Evolutionary conservation across 2,329 filamentous ascomycete genomes (phyloP), one percentile per base, ranked within the genome.

Genomic region (Talaromyces sp.): DNA sequence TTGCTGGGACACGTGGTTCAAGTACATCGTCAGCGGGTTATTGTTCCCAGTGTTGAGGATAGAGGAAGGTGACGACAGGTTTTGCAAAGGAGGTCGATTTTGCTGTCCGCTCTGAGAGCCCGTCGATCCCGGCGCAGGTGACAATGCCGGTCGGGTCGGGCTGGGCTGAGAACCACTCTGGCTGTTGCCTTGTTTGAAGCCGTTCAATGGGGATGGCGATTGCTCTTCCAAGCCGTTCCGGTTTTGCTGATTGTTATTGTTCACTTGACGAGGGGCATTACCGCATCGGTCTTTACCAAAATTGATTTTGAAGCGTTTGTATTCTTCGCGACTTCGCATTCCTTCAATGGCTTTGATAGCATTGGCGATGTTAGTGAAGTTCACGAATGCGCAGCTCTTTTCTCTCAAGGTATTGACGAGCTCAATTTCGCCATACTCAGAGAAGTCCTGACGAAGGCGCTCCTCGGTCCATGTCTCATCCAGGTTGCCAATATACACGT

Each of bases 351-450:
- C 95, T 82, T 99, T 99, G 83, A 99, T 99, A 58, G 95, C 95
- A 71, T 99, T 99, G 73, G 95, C 95, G 74, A 99, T 99, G 80
- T 99, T 99, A 74, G 95, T 99, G 77, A 99, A 99, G 81, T 99
- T 99, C 76, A 99, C 95, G 75, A 99, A 99, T 0, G 95, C 95
- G 76, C 95, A 99, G 81, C 93, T 97, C 87, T 99, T 99, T 83
- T 99, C 95, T 60, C 95, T 89, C 64, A 99, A 82, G 16, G 95
- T 91, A 79, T 99, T 99, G 66, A 99, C 92, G 67, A 99, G 82
- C 80, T 99, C 95, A 72, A 99, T 98, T 79, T 99, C 95, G 68
- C 95, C 95, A 71, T 91, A 98, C 75, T 98, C 93, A 37, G 93
- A 91, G 76, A 99, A 99, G 79, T 99, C 95, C 76, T 97, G 92